phyloP scores from a whole-genome alignment of 2,329 filamentous ascomycete genomes.

The Colletotrichum orchidophilum region DNA sequence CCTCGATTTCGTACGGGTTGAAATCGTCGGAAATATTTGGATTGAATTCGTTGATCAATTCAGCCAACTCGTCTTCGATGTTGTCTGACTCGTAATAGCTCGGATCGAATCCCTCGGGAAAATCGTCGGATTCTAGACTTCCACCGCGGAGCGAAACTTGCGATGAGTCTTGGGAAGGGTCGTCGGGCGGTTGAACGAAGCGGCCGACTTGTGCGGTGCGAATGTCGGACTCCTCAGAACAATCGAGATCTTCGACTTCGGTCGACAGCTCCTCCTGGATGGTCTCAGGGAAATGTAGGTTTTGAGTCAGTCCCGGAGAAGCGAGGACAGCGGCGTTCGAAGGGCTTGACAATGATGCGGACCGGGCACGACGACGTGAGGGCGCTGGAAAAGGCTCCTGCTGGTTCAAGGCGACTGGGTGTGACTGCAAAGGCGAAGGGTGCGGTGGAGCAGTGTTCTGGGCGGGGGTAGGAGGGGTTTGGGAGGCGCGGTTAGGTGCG shows the following conservation, averaged over 20 bases:
- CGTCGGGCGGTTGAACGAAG: constrained; percentile 18
- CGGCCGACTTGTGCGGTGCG: constrained; percentile 19
- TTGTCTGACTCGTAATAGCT: constrained; percentile 29
- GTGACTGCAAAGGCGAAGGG: constrained; percentile 30
- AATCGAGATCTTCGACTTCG: constrained; percentile 7
- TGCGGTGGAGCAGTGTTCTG: constrained; percentile 26
- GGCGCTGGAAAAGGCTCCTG: constrained; percentile 17
- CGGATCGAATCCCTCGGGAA: constrained; percentile 19
- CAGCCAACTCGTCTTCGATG: constrained; percentile 17
- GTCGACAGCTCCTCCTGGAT: constrained; percentile 4
- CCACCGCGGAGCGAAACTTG: constrained; percentile 16
- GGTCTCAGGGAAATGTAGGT: constrained; percentile 1
- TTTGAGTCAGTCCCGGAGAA: neutral
- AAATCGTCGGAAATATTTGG: constrained; percentile 16
- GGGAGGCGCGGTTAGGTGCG: constrained; percentile 8
- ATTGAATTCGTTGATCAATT: constrained; percentile 14
- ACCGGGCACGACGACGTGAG: constrained; percentile 22
- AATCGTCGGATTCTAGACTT: constrained; percentile 15
- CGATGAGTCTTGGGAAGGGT: constrained; percentile 7
- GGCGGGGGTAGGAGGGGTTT: constrained; percentile 22
- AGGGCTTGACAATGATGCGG: constrained; percentile 20
- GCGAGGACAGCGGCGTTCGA: neutral
- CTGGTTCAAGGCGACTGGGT: constrained; percentile 27
- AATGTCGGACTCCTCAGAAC: constrained; percentile 21
- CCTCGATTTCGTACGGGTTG: constrained; percentile 15